These are phyloP conservation scores for Staphylotrichum longicolle DNA, from an alignment of 495 filamentous ascomycete genomes.

Conservation along the genomic window DNA sequence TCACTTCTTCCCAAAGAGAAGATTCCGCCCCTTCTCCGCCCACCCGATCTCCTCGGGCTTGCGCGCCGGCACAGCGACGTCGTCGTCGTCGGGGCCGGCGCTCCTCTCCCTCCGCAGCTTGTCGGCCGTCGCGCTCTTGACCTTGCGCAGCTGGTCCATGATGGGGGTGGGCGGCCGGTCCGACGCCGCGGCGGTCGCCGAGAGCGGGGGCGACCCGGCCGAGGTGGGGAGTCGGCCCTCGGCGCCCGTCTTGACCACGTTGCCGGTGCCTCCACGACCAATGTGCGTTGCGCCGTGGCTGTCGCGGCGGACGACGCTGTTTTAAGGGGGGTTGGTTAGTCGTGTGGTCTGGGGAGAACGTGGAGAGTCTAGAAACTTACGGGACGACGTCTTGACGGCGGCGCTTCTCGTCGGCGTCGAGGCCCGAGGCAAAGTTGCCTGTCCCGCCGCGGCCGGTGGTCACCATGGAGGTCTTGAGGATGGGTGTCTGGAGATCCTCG, in stretches of 20 bases:
- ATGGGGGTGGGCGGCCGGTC: no score
- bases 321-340: conserved; percentile 17
- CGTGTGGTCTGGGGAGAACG: not conserved
- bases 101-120: conserved; percentile 18
- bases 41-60: conserved; percentile 40
- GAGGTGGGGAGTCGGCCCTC: no score
- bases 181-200: no score
- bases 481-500: conserved; percentile 72
- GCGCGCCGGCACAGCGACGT: conserved; percentile 7
- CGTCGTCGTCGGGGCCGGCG: not conserved
- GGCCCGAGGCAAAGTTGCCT: conserved; percentile 71
- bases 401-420: conserved; percentile 68
- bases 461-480: conserved; percentile 74
- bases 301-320: conserved; percentile 40
- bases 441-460: conserved; percentile 68
- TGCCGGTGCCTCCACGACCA: conserved; percentile 58
- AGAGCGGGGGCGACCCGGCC: no score
- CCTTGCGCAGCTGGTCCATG: not conserved
- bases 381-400: conserved; percentile 76
- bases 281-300: conserved; percentile 44
- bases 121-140: not conserved
- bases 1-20: conserved; percentile 51
- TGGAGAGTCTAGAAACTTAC: conserved; percentile 34
- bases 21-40: conserved; percentile 55
- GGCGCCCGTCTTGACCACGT: conserved; percentile 42